Evolutionary conservation across 2,329 filamentous ascomycete genomes (phyloP).

Genomic region (Fusarium verrucosum): DNA sequence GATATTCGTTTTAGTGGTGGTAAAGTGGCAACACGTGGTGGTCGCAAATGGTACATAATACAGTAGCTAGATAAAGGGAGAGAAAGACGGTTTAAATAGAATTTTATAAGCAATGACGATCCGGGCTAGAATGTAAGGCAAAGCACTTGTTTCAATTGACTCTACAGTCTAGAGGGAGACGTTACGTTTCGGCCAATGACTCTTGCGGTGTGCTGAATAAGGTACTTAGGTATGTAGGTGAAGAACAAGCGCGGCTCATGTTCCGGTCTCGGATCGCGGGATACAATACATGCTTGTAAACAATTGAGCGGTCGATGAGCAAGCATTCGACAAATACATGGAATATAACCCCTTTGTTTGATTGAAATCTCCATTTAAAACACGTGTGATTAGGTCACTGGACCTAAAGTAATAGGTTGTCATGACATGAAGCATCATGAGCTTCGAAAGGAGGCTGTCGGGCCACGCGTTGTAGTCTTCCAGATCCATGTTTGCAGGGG

Average conservation of each 20-base stretch:
- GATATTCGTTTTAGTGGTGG: conserved; percentile 29
- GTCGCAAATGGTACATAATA: conserved; percentile 36
- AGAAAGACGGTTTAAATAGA: conserved; percentile 12
- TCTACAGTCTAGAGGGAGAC: not conserved
- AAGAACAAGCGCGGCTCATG: not conserved
- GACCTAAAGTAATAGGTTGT: not conserved
- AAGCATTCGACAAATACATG: conserved; percentile 7
- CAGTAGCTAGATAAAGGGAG: conserved; percentile 21
- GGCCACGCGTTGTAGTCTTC: not conserved
- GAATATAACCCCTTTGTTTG: not conserved
- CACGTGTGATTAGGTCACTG: not conserved
- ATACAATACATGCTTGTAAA: not conserved
- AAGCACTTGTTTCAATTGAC: conserved; percentile 15
- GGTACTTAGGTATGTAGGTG: no score
- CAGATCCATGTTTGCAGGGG: conserved; percentile 4
- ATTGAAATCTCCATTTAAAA: not conserved
- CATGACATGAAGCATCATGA: not conserved
- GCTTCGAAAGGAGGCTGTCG: not conserved
- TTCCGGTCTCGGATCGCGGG: conserved; percentile 31
- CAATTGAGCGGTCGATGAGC: not conserved
- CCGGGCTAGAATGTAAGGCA: conserved; percentile 17
- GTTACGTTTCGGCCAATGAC: conserved; percentile 31
- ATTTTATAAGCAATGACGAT: conserved; percentile 18
- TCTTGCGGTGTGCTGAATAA: conserved; percentile 41
- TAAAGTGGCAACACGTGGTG: conserved; percentile 38